Percentiles rank a stretch among this genome's conserved stretches.
These are phyloP conservation scores for Eutrema japonicum DNA, from an alignment of 345 rosid species.

Conservation along the genomic window DNA sequence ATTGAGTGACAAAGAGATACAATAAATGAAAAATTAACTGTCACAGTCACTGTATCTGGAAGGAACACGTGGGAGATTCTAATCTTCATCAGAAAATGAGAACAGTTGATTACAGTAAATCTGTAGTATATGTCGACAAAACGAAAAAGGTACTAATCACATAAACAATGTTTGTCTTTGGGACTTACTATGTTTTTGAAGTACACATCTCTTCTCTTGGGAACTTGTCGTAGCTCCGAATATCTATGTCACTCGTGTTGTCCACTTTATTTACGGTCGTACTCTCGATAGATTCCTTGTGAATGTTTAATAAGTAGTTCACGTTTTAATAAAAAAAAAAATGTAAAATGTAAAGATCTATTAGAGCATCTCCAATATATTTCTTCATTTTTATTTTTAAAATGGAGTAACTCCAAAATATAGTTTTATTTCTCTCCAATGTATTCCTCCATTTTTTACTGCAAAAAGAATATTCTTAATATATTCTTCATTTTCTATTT, in stretches of 20 bases:
- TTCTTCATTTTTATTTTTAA: too few species aligned
- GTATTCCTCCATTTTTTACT: too few species aligned
- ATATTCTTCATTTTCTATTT: too few species aligned
- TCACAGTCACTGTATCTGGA: conserved; percentile 10
- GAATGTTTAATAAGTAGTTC: too few species aligned
- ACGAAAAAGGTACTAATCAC: conserved; percentile 18
- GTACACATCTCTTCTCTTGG: conserved; percentile 35
- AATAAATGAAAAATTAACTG: background rate
- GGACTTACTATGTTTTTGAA: conserved; percentile 27
- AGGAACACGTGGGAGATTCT: conserved; percentile 38
- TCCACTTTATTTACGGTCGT: background rate
- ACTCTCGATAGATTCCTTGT: conserved; percentile 10
- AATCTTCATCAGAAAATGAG: conserved; percentile 20
- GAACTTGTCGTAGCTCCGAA: conserved; percentile 35
- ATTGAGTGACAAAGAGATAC: background rate
- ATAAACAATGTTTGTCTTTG: conserved; percentile 33
- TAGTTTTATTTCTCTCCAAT: too few species aligned
- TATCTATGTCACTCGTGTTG: conserved; percentile 37
- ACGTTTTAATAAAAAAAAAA: too few species aligned
- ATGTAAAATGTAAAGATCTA: background rate
- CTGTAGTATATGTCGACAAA: conserved; percentile 34
- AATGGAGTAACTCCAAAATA: too few species aligned
- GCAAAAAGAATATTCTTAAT: too few species aligned
- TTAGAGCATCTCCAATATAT: too few species aligned
- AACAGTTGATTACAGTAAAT: conserved; percentile 14